These are phyloP conservation scores for Salicornia ramosissima DNA, from an alignment of 148 eudicot genomes.

Conservation along the genomic window DNA sequence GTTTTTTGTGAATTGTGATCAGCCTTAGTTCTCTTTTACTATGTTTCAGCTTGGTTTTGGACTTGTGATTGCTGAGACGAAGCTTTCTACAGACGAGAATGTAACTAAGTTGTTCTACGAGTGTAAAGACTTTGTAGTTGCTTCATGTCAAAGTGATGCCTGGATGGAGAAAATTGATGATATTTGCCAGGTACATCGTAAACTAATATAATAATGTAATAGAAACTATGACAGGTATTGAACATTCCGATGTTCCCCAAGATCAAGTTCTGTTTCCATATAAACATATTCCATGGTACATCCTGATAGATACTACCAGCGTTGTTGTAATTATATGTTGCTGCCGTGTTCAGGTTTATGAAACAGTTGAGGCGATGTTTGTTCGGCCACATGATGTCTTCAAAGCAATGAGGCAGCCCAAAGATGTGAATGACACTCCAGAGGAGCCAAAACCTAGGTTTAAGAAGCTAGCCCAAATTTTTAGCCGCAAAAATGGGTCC, in stretches of 20 bases:
- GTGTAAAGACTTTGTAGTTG: constrained; percentile 72
- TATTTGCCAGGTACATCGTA: constrained; percentile 71
- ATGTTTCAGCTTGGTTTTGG: constrained; percentile 74
- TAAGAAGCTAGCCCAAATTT: constrained; percentile 54
- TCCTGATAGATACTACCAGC: not conserved
- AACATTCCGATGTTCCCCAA: too few relatives aligned
- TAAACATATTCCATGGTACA: not conserved
- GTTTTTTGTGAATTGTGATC: not conserved
- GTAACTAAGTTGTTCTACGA: constrained; percentile 63
- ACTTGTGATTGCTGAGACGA: constrained; percentile 69
- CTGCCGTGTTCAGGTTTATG: constrained; percentile 86
- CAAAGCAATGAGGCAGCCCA: constrained; percentile 53
- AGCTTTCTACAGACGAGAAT: constrained; percentile 44
- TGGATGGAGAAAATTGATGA: constrained; percentile 76
- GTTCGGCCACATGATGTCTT: constrained; percentile 54
- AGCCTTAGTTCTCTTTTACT: not conserved
- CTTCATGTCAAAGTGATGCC: constrained; percentile 54
- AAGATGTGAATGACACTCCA: constrained; percentile 31
- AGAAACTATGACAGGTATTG: not conserved
- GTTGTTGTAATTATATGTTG: not conserved
- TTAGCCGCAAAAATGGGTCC: constrained; percentile 50
- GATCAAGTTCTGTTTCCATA: not conserved
- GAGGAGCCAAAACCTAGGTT: constrained; percentile 64
- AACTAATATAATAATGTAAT: not conserved
- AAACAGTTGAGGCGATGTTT: constrained; percentile 70